Percentiles rank a stretch among this genome's conserved stretches.
These are phyloP conservation scores for Xerocomus amazonicus DNA, from an alignment of 1,284 basidiomycete genomes.

Conservation along the genomic window DNA sequence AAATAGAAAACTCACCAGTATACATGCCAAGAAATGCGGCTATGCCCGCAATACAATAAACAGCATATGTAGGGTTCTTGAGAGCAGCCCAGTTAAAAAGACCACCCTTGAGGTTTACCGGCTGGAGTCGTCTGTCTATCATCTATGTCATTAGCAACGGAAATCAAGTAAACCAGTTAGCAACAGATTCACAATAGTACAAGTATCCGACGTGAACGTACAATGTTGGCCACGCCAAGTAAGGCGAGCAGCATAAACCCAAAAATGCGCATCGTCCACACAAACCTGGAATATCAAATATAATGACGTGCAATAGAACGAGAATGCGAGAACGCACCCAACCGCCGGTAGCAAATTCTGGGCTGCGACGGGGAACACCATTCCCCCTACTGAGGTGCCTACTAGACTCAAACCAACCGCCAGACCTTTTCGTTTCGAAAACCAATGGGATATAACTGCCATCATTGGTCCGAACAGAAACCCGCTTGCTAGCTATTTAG, in stretches of 20 bases:
- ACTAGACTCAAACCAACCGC: conserved; percentile 43
- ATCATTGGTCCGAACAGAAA: conserved; percentile 45
- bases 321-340: conserved; percentile 32
- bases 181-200: too few species aligned
- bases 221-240: conserved; percentile 38
- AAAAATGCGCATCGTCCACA: conserved; percentile 49
- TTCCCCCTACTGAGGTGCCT: conserved; percentile 45
- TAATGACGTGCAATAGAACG: background rate
- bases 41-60: conserved; percentile 42
- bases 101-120: conserved; percentile 38
- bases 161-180: conserved; percentile 29
- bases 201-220: conserved; percentile 11
- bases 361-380: conserved; percentile 40
- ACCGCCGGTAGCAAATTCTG: conserved; percentile 36
- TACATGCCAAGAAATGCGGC: conserved; percentile 58
- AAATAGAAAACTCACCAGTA: conserved; percentile 40
- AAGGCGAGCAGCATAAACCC: conserved; percentile 41
- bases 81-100: conserved; percentile 42
- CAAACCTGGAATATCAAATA: conserved; percentile 18
- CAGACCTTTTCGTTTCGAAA: conserved; percentile 35
- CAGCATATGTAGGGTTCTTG: conserved; percentile 37
- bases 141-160: conserved; percentile 27
- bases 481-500: conserved; percentile 21
- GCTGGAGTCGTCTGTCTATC: conserved; percentile 39
- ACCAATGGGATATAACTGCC: conserved; percentile 48